phyloP scores from a whole-genome alignment of 2,329 filamentous ascomycete genomes.

The Cylindrodendrum hubeiense region DNA sequence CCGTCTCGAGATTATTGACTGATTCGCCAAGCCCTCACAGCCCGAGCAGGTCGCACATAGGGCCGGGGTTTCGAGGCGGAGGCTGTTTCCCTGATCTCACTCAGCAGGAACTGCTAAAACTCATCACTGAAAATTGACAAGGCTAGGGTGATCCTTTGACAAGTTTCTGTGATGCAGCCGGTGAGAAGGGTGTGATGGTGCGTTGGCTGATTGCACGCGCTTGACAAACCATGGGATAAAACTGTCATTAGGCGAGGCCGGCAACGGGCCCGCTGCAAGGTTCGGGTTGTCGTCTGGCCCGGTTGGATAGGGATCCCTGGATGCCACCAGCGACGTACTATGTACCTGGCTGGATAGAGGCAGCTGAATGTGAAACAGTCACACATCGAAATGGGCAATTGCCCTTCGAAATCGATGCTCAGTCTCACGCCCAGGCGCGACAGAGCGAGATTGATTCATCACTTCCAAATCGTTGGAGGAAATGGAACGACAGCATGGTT shows the following conservation, averaged over 20 bases:
- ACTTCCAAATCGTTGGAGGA: not conserved
- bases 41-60: not conserved
- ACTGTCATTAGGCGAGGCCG: slow-evolving; percentile 40
- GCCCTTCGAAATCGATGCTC: slow-evolving; percentile 11
- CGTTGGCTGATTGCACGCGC: slow-evolving; percentile 14
- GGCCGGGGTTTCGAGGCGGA: not conserved
- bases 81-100: not conserved
- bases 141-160: not conserved
- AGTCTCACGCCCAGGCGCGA: not conserved
- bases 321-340: slow-evolving; percentile 28
- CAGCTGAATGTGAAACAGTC: slow-evolving; percentile 41
- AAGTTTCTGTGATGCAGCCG: not conserved
- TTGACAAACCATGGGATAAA: slow-evolving; percentile 20
- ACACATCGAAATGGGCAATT: slow-evolving; percentile 16
- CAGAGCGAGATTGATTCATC: not conserved
- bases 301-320: slow-evolving; percentile 25
- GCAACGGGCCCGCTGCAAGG: slow-evolving; percentile 37
- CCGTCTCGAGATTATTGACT: slow-evolving; percentile 1
- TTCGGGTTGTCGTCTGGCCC: slow-evolving; percentile 25
- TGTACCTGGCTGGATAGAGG: not conserved
- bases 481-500: not conserved
- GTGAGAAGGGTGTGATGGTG: not conserved
- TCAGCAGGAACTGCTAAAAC: not conserved
- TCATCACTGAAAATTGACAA: not conserved
- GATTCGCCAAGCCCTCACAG: slow-evolving; percentile 1